Percentiles rank a stretch among this genome's conserved stretches.
Conservation (phyloP, 441 rosid species). For the Gossypium lobatum region DNA sequence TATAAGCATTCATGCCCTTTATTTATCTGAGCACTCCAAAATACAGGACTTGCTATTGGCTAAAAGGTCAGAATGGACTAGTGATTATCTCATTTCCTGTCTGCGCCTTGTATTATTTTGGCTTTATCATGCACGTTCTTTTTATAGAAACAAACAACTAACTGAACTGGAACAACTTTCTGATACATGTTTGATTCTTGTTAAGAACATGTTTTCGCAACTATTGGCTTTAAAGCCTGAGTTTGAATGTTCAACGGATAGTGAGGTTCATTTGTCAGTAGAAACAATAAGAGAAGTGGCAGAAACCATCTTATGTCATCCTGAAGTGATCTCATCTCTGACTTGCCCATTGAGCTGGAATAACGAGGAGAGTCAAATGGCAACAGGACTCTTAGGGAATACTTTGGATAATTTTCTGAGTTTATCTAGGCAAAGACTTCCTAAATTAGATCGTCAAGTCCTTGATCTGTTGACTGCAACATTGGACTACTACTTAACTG, state of each 20-base stretch:
- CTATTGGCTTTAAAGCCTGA: constrained; percentile 33
- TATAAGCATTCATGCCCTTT: constrained; percentile 28
- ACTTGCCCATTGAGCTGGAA: constrained; percentile 41
- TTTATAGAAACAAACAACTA: constrained; percentile 36
- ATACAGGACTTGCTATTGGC: constrained; percentile 51
- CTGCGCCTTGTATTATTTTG: constrained; percentile 65
- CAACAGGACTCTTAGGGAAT: constrained; percentile 24
- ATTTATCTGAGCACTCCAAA: constrained; percentile 33
- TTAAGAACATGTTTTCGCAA: constrained; percentile 44
- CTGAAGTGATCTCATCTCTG: constrained; percentile 43
- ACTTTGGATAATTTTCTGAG: constrained; percentile 38
- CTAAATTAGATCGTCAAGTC: constrained; percentile 52
- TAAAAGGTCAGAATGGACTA: constrained; percentile 43
- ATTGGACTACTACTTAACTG: constrained; percentile 44
- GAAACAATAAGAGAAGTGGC: constrained; percentile 48
- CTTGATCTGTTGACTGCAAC: constrained; percentile 52
- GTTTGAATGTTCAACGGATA: constrained; percentile 22
- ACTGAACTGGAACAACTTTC: constrained; percentile 44
- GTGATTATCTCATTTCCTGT: constrained; percentile 38
- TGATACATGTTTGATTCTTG: constrained; percentile 55
- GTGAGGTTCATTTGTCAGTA: constrained; percentile 23
- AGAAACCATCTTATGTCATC: constrained; percentile 59
- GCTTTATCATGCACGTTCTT: constrained; percentile 53
- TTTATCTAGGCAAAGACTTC: constrained; percentile 36
- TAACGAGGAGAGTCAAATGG: constrained; percentile 24